Base-by-base conservation (phyloP, 192 early-diverging fungal genomes). In the Glomus cerebriforme region DNA sequence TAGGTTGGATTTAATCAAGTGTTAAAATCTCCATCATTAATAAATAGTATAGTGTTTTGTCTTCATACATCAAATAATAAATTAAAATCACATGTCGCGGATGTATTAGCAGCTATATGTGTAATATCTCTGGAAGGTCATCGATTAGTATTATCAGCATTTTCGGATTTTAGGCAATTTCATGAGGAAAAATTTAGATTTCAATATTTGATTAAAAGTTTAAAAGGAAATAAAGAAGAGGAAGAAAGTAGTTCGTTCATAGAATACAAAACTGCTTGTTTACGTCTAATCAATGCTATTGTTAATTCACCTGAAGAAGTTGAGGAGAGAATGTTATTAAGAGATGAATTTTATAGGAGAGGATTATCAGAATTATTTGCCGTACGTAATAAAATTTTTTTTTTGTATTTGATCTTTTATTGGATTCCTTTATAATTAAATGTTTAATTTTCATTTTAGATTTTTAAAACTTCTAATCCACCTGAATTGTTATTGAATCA, bases 161-260 rank as follows among this genome's bases (percentile, higher is more conserved):
- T 90, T 12, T 88, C 87, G 1, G 85, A 87, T 47, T 85, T 83
- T 69, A 64, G 81, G 59, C 73, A 81, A 19, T 81, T 87, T 17
- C 82, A 82, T 32, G 85, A 86, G 3, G 89, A 90, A 35, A 83
- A 86, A 13, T 89, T 84, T 71, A 80, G 89, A 47, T 90, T 90
- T 79, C 86, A 88, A 62, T 83, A 86, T 29, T 78, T 90, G 0
- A 81, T 90, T 17, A 80, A 84, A 31, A 82, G 76, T 8, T 45
- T 89, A 32, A 82, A 68, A 35, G 73, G 15, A 19, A 74, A 59
- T n/a, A 29, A 54, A 22, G 29, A 9, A 3, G 72, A 74, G 12
- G 72, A 74, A 35, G 72, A 74, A 15, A 59, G 37, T 37, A 34
- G 31, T 37, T 13, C 72, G 9, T 58, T 43, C 0, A 68, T 68